These are phyloP conservation scores for Pelargonium citronellum DNA, from an alignment of 441 rosid genomes.

Conservation along the genomic window DNA sequence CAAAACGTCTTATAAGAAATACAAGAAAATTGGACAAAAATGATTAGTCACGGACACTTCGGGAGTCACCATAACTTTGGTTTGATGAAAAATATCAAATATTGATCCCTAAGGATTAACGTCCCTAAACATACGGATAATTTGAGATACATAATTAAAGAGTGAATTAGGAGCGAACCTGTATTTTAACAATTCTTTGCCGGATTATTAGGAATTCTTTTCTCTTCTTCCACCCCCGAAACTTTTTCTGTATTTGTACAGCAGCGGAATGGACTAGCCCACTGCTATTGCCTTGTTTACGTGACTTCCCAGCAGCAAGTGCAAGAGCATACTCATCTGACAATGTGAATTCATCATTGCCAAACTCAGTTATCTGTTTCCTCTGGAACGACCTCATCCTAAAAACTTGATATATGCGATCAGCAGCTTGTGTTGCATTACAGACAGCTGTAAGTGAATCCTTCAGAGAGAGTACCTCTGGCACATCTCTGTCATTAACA, in stretches of 20 bases:
- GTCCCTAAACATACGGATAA: too few relatives aligned
- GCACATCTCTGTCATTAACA: slow-evolving; percentile 38
- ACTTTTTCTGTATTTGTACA: slow-evolving; percentile 70
- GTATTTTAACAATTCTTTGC: slow-evolving; percentile 73
- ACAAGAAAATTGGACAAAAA: too few relatives aligned
- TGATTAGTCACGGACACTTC: too few relatives aligned
- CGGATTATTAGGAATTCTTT: slow-evolving; percentile 64
- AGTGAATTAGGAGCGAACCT: slow-evolving; percentile 35
- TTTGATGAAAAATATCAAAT: too few relatives aligned
- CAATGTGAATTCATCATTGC: slow-evolving; percentile 42
- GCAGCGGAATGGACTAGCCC: slow-evolving; percentile 71
- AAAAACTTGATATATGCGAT: slow-evolving; percentile 75
- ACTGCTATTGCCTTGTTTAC: slow-evolving; percentile 43
- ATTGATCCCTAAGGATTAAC: too few relatives aligned
- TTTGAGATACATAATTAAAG: not conserved
- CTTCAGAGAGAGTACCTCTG: slow-evolving; percentile 45
- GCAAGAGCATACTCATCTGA: slow-evolving; percentile 66
- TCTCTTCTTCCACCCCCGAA: slow-evolving; percentile 76
- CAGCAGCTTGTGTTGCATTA: slow-evolving; percentile 78
- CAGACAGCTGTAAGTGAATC: slow-evolving; percentile 78
- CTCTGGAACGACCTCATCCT: slow-evolving; percentile 83
- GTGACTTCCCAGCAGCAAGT: slow-evolving; percentile 45
- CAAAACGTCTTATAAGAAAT: not conserved
- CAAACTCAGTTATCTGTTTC: slow-evolving; percentile 55
- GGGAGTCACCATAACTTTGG: too few relatives aligned